Conservation (phyloP, 805 yeast genomes). For the Wickerhamiella dianesei region DNA sequence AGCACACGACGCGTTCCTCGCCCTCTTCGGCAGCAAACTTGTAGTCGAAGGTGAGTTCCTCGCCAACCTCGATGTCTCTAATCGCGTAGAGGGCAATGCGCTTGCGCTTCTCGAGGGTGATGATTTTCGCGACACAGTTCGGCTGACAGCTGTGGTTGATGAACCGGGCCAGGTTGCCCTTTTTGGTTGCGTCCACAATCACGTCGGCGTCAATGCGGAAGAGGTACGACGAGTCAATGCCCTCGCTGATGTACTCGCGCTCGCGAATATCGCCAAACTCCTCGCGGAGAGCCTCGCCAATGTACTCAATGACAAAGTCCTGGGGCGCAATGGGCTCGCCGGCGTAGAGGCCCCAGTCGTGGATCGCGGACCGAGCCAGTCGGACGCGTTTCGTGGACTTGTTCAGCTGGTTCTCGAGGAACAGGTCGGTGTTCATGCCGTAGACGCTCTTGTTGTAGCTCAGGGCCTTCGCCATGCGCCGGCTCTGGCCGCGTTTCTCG, state of each 20-base stretch:
- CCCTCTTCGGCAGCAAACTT: constrained; percentile 79
- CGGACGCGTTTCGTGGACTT: constrained; percentile 87
- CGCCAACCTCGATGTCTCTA: constrained; percentile 61
- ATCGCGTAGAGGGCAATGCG: constrained; percentile 91
- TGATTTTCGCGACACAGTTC: constrained; percentile 92
- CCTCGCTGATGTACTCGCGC: constrained; percentile 67
- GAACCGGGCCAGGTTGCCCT: constrained; percentile 93
- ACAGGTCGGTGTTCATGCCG: constrained; percentile 49
- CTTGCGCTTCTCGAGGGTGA: constrained; percentile 85
- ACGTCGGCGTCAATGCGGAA: constrained; percentile 89
- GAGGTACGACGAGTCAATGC: constrained; percentile 88
- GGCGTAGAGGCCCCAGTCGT: constrained; percentile 96
- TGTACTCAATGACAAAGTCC: constrained; percentile 96
- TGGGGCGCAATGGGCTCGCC: constrained; percentile 88
- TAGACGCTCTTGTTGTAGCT: not conserved
- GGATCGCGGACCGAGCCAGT: constrained; percentile 94
- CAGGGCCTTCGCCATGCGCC: not conserved
- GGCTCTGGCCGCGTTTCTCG: not conserved
- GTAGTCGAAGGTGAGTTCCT: constrained; percentile 87
- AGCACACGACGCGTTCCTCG: constrained; percentile 74
- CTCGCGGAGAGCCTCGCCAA: constrained; percentile 87
- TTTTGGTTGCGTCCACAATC: constrained; percentile 93
- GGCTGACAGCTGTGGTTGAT: constrained; percentile 97
- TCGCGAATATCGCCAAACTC: constrained; percentile 92
- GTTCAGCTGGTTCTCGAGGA: constrained; percentile 73